Conservation (phyloP, 2,329 filamentous ascomycete genomes). For the Epichloe sibirici region DNA sequence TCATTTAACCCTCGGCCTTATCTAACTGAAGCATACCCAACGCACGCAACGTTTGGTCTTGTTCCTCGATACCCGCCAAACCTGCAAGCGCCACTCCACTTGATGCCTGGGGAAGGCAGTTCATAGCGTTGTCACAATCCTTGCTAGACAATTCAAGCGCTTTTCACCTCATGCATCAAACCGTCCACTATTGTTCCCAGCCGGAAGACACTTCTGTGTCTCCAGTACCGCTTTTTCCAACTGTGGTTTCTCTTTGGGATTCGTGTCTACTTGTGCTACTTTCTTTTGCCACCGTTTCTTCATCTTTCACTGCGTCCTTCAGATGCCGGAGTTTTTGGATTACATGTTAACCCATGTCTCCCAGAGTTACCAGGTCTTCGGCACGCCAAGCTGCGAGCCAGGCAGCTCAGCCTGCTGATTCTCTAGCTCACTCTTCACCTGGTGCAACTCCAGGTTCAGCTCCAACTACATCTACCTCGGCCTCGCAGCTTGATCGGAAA, state of each 20-base stretch:
- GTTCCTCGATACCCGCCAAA: background rate
- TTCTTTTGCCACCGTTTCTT: slow-evolving; percentile 8
- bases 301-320: slow-evolving; percentile 17
- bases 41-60: background rate
- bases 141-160: background rate
- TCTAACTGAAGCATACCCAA: background rate
- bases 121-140: background rate
- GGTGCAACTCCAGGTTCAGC: slow-evolving; percentile 4
- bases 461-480: slow-evolving; percentile 17
- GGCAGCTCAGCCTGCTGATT: slow-evolving; percentile 33
- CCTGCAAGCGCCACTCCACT: slow-evolving; percentile 2
- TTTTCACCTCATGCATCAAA: slow-evolving; percentile 1
- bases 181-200: slow-evolving; percentile 6
- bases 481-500: slow-evolving; percentile 50
- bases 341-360: slow-evolving; percentile 64
- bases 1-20: background rate
- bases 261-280: background rate
- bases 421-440: slow-evolving; percentile 26
- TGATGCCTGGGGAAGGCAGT: background rate
- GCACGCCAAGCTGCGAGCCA: slow-evolving; percentile 73
- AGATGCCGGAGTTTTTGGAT: slow-evolving; percentile 9
- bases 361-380: slow-evolving; percentile 91
- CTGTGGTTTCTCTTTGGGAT: background rate
- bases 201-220: background rate
- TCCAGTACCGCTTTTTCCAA: background rate